Percentiles rank a stretch among this genome's conserved stretches.
These are phyloP conservation scores for Nakaseomyces delphensis DNA, from an alignment of 1,139 yeast genomes.

Conservation along the genomic window DNA sequence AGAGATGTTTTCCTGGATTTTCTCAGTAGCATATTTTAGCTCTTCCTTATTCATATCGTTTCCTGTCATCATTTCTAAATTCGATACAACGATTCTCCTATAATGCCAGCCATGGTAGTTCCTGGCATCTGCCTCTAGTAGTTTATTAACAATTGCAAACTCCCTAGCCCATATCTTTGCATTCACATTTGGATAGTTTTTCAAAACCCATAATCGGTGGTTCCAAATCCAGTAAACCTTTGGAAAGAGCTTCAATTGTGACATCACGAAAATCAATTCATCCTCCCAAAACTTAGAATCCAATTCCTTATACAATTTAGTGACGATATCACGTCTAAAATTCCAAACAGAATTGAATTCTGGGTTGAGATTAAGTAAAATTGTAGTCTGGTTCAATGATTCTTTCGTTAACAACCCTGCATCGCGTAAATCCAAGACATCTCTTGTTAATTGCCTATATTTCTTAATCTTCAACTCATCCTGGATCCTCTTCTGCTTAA, in stretches of 20 bases:
- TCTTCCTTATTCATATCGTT: conserved; percentile 40
- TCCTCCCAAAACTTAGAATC: conserved; percentile 37
- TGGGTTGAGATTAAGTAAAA: conserved; percentile 59
- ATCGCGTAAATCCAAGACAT: conserved; percentile 37
- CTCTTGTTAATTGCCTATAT: conserved; percentile 42
- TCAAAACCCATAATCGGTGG: conserved; percentile 79
- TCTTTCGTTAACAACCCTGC: conserved; percentile 33
- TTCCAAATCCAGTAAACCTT: conserved; percentile 97
- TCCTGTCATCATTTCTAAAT: conserved; percentile 37
- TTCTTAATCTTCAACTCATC: conserved; percentile 47
- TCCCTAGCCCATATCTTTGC: conserved; percentile 55
- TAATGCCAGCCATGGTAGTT: conserved; percentile 97
- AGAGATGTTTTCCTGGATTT: conserved; percentile 75
- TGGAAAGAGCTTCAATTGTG: conserved; percentile 57
- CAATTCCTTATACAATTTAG: conserved; percentile 20
- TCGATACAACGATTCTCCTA: conserved; percentile 59
- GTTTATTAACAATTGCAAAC: conserved; percentile 54
- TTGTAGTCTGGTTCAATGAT: conserved; percentile 46
- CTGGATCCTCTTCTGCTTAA: conserved; percentile 43
- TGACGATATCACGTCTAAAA: conserved; percentile 65
- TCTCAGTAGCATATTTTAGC: conserved; percentile 66
- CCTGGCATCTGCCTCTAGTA: conserved; percentile 65
- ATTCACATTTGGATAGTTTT: conserved; percentile 40
- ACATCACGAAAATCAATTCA: conserved; percentile 57
- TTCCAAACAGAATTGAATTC: conserved; percentile 91